A percentile compares a stretch with the other conserved stretches of the same genome.
phyloP scores from a whole-genome alignment of 1,284 basidiomycete genomes.

The Butyriboletus appendiculatus region DNA sequence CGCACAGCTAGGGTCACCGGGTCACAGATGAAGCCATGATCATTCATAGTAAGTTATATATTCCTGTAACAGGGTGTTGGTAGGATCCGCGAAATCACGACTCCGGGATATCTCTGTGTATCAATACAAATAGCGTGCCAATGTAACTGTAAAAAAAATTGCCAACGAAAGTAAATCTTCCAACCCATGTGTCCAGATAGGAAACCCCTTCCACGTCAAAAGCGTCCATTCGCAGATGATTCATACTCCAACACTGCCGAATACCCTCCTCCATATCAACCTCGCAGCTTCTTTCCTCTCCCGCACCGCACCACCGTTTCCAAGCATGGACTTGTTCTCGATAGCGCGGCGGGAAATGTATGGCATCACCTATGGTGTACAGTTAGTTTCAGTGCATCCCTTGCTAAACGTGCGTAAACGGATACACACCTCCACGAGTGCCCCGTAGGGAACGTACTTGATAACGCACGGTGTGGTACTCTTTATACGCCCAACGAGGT shows the following conservation, averaged over 20 bases:
- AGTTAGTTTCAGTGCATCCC: background rate
- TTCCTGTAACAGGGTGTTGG: too few species aligned
- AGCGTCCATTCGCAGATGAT: background rate
- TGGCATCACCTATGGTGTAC: constrained; percentile 53
- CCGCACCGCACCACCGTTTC: constrained; percentile 53
- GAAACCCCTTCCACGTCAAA: background rate
- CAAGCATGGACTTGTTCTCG: constrained; percentile 70
- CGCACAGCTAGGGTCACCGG: too few species aligned
- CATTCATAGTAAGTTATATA: too few species aligned
- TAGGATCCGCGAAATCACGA: background rate
- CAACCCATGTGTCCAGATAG: background rate
- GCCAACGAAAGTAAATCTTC: background rate
- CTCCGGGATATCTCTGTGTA: background rate
- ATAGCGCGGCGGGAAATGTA: constrained; percentile 75
- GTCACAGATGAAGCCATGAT: too few species aligned
- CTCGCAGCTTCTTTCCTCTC: constrained; percentile 56
- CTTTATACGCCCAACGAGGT: constrained; percentile 59
- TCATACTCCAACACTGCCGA: constrained; percentile 35
- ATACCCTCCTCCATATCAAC: constrained; percentile 50
- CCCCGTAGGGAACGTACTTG: constrained; percentile 87
- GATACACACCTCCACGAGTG: constrained; percentile 58
- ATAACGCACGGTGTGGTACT: constrained; percentile 69
- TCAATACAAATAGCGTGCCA: background rate
- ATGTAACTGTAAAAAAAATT: background rate
- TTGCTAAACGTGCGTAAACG: background rate